These are phyloP conservation scores for Aspergillus calidoustus DNA, from an alignment of 2,329 filamentous ascomycete genomes.

Conservation along the genomic window DNA sequence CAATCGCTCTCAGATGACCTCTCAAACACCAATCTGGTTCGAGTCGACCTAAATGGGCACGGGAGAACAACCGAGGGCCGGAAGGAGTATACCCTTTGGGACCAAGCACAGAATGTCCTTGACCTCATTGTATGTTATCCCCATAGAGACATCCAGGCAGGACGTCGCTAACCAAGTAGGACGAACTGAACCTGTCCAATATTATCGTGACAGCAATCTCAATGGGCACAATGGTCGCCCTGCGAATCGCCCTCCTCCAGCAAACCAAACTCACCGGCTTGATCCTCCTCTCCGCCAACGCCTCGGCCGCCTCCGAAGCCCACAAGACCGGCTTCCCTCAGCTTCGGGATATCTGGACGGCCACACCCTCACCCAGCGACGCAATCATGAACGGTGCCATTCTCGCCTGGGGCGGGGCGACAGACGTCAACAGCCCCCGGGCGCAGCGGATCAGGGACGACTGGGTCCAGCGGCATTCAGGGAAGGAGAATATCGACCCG, in stretches of 20 bases:
- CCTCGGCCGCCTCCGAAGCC: neutral
- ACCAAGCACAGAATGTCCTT: slow-evolving; percentile 8
- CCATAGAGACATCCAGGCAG: too few relatives aligned
- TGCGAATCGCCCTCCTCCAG: slow-evolving; percentile 4
- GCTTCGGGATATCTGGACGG: slow-evolving; percentile 5
- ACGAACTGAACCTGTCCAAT: slow-evolving; percentile 4
- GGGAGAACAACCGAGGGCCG: slow-evolving; percentile 1
- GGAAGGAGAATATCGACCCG: slow-evolving; percentile 4
- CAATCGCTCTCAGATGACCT: neutral
- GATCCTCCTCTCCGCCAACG: slow-evolving; percentile 1
- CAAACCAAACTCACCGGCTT: neutral
- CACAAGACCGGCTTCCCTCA: neutral
- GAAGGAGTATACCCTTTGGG: slow-evolving; percentile 8
- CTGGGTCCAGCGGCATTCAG: slow-evolving; percentile 6
- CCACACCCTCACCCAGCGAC: slow-evolving; percentile 6
- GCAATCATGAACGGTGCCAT: slow-evolving; percentile 9
- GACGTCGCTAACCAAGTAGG: neutral
- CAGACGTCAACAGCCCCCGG: neutral
- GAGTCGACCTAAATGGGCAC: neutral
- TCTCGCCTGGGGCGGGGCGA: slow-evolving; percentile 7
- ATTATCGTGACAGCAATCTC: slow-evolving; percentile 4
- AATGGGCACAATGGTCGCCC: slow-evolving; percentile 10
- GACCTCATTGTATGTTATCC: neutral
- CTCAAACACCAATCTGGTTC: neutral
- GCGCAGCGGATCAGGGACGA: neutral